Evolutionary conservation across 2,329 filamentous ascomycete genomes (phyloP).

Genomic region (Nigrospora osmanthi): DNA sequence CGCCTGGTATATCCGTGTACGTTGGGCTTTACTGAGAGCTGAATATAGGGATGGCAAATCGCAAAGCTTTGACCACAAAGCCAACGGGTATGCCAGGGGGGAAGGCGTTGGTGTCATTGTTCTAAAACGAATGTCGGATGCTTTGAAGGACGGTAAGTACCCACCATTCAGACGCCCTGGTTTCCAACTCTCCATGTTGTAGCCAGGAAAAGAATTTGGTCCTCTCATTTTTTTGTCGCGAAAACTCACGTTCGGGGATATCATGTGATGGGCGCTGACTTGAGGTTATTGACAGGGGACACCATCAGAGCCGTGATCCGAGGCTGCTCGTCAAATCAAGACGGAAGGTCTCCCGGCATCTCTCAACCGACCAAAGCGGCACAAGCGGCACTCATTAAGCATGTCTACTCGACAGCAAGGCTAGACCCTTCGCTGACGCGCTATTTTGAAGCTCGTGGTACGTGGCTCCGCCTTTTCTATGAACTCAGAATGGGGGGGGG

Average conservation of each 20-base stretch:
- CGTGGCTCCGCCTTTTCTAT: conserved; percentile 10
- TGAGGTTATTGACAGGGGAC: too few species aligned
- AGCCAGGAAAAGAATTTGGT: too few species aligned
- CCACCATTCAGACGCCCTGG: too few species aligned
- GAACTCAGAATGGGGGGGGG: too few species aligned
- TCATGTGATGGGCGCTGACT: too few species aligned
- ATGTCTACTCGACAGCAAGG: conserved; percentile 35
- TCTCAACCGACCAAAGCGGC: conserved; percentile 47
- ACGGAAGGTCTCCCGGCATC: conserved; percentile 50
- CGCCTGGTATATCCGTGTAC: too few species aligned
- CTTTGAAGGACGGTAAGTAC: conserved; percentile 46
- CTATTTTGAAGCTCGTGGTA: conserved; percentile 52
- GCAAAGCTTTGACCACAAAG: conserved; percentile 48
- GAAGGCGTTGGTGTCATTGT: conserved; percentile 55
- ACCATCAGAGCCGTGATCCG: conserved; percentile 46
- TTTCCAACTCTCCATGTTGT: too few species aligned
- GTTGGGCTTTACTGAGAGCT: too few species aligned
- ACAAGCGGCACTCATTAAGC: conserved; percentile 40
- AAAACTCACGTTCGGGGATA: too few species aligned
- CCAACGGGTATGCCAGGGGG: conserved; percentile 57
- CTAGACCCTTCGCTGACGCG: conserved; percentile 35
- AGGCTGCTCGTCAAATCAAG: conserved; percentile 45
- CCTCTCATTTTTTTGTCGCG: too few species aligned
- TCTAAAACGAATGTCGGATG: conserved; percentile 50
- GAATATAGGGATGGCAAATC: conserved; percentile 30